A percentile compares a stretch with the other conserved stretches of the same genome.
Conservation (phyloP, 352 stramenopile species). For the Pythium coloratum region DNA sequence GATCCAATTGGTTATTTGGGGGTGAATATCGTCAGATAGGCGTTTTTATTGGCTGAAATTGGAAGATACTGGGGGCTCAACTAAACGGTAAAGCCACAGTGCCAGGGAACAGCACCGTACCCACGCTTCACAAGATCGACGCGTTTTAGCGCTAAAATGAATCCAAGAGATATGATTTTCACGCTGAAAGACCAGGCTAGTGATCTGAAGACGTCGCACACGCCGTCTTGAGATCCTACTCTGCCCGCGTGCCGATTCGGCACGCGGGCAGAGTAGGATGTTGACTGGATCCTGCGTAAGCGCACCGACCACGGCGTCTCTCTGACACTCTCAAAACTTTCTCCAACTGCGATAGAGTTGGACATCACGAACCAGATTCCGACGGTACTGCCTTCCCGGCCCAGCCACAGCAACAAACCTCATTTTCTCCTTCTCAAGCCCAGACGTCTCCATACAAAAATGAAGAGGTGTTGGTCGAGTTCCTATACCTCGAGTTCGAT, state of each 20-base stretch:
- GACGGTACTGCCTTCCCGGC: too few relatives aligned
- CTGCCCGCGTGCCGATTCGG: conserved; percentile 39
- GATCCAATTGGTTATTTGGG: neutral
- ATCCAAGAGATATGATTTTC: neutral
- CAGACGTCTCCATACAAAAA: too few relatives aligned
- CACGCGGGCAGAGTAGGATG: conserved; percentile 38
- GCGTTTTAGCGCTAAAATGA: conserved; percentile 5
- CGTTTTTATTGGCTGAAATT: too few relatives aligned
- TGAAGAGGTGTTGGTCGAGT: too few relatives aligned
- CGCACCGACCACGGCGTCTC: conserved; percentile 31
- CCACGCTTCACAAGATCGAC: conserved; percentile 43
- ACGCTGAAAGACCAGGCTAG: neutral
- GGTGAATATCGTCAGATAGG: neutral
- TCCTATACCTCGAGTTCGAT: too few relatives aligned
- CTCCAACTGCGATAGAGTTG: too few relatives aligned
- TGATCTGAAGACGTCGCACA: conserved; percentile 30
- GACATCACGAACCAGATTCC: too few relatives aligned
- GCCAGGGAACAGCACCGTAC: conserved; percentile 49
- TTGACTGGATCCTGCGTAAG: conserved; percentile 51
- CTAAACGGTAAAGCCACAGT: too few relatives aligned
- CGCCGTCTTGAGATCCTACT: conserved; percentile 32
- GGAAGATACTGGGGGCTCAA: too few relatives aligned
- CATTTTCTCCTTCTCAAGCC: too few relatives aligned
- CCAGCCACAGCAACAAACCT: too few relatives aligned
- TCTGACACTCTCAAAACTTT: neutral